Evolutionary conservation across 441 rosid genomes (phyloP).

Genomic region (Jatropha multifida): DNA sequence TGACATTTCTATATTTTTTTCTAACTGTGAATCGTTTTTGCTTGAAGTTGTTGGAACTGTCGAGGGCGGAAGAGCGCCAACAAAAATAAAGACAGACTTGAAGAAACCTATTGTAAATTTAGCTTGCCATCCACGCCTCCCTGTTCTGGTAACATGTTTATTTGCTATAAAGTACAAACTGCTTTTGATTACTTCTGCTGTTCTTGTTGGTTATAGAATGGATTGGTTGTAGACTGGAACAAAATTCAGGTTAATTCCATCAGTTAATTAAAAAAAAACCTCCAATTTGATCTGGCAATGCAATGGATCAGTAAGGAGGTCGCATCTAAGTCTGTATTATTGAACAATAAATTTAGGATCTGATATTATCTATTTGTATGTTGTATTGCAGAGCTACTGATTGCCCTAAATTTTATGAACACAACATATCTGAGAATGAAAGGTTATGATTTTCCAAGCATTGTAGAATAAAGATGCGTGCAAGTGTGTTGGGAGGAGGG

Average conservation of each 20-base stretch:
- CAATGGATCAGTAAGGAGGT: not conserved
- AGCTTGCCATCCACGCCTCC: constrained; percentile 98
- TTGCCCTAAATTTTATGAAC: not conserved
- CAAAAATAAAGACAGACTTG: constrained; percentile 95
- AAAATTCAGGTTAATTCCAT: not conserved
- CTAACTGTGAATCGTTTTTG: constrained; percentile 26
- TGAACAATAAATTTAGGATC: not conserved
- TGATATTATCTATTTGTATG: not conserved
- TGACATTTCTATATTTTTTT: constrained; percentile 12
- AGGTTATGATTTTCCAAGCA: not conserved
- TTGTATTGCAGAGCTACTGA: not conserved
- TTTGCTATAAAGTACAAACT: not conserved
- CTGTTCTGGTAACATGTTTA: constrained; percentile 65
- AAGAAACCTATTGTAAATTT: constrained; percentile 97
- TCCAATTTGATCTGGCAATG: not conserved
- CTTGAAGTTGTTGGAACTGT: constrained; percentile 95
- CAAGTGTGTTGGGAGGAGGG: not conserved
- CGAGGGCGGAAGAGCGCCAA: constrained; percentile 96
- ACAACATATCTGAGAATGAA: not conserved
- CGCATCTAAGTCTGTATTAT: not conserved
- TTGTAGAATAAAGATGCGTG: not conserved
- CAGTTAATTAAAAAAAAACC: not conserved
- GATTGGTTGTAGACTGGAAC: not conserved
- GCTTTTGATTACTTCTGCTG: not conserved
- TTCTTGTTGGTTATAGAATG: not conserved